phyloP scores from a whole-genome alignment of 257 asterid species.

The Avicennia marina region DNA sequence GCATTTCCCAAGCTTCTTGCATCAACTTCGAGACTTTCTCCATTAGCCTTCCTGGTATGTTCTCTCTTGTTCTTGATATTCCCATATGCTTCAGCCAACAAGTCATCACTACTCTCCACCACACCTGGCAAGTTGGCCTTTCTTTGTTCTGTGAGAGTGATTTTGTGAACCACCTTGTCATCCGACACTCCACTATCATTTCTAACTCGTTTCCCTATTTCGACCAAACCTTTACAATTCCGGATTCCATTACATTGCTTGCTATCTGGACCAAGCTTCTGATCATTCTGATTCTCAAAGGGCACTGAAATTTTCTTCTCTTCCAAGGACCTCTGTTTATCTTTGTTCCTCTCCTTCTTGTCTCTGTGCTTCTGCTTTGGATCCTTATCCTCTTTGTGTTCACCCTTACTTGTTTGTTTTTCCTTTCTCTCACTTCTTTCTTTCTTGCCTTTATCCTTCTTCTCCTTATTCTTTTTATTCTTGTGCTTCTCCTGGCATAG shows the following conservation, averaged over 20 bases:
- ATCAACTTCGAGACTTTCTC: slow-evolving; percentile 20
- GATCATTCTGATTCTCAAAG: slow-evolving; percentile 27
- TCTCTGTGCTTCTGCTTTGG: slow-evolving; percentile 42
- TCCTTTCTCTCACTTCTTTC: slow-evolving; percentile 35
- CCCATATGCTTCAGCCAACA: slow-evolving; percentile 18
- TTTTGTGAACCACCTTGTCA: slow-evolving; percentile 27
- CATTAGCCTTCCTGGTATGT: slow-evolving; percentile 22
- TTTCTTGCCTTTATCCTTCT: slow-evolving; percentile 47
- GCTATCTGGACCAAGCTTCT: slow-evolving; percentile 22
- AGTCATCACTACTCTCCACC: slow-evolving; percentile 17
- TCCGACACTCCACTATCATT: slow-evolving; percentile 31
- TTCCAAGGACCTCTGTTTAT: slow-evolving; percentile 27
- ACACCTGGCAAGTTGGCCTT: slow-evolving; percentile 19
- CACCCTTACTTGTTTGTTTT: slow-evolving; percentile 24
- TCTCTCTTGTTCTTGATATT: slow-evolving; percentile 25
- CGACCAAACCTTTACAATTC: slow-evolving; percentile 14
- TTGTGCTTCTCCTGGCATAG: slow-evolving; percentile 44
- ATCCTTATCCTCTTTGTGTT: slow-evolving; percentile 45
- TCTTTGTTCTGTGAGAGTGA: slow-evolving; percentile 17
- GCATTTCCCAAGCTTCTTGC: slow-evolving; percentile 28
- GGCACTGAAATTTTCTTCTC: slow-evolving; percentile 24
- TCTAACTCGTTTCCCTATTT: slow-evolving; percentile 36
- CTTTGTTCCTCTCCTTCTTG: slow-evolving; percentile 43
- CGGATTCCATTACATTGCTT: slow-evolving; percentile 10
- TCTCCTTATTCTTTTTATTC: slow-evolving; percentile 50